phyloP scores from a whole-genome alignment of 1,139 yeast genomes.

The Yamadazyma triangularis region DNA sequence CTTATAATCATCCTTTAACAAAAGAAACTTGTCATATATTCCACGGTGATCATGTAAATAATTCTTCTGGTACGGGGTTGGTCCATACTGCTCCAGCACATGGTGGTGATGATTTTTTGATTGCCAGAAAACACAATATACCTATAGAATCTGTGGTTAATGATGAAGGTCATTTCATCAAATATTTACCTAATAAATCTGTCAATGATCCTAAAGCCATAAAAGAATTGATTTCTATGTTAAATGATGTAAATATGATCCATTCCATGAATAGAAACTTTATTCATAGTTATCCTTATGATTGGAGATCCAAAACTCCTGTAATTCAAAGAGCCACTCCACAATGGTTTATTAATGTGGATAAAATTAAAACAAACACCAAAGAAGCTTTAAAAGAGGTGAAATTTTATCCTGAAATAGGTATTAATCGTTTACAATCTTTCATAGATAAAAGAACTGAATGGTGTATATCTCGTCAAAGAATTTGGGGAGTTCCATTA shows the following conservation, averaged over 20 bases:
- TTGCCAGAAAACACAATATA: conserved; percentile 57
- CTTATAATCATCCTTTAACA: conserved; percentile 59
- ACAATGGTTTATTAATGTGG: conserved; percentile 93
- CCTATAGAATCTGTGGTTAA: conserved; percentile 75
- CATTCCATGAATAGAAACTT: conserved; percentile 47
- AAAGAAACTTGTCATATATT: conserved; percentile 52
- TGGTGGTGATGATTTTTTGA: conserved; percentile 86
- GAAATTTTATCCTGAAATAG: conserved; percentile 67
- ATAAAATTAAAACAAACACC: conserved; percentile 63
- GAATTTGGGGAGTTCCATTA: conserved; percentile 98
- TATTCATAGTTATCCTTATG: conserved; percentile 88
- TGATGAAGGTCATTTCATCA: conserved; percentile 59
- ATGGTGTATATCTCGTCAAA: conserved; percentile 97
- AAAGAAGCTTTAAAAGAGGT: conserved; percentile 57
- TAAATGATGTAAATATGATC: conserved; percentile 44
- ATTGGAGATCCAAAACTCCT: conserved; percentile 95
- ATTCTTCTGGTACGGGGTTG: conserved; percentile 84
- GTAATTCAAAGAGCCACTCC: conserved; percentile 94
- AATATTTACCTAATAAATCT: conserved; percentile 38
- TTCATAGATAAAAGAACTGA: conserved; percentile 79
- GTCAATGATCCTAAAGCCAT: conserved; percentile 61
- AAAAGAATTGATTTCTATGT: conserved; percentile 29
- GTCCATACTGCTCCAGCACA: conserved; percentile 99
- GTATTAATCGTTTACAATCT: conserved; percentile 63
- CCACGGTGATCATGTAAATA: conserved; percentile 79